Evolutionary conservation across 176 grass and related monocot genomes (phyloP), one percentile per base, ranked within the genome.

Genomic region (Hsuehochloa calcarea): DNA sequence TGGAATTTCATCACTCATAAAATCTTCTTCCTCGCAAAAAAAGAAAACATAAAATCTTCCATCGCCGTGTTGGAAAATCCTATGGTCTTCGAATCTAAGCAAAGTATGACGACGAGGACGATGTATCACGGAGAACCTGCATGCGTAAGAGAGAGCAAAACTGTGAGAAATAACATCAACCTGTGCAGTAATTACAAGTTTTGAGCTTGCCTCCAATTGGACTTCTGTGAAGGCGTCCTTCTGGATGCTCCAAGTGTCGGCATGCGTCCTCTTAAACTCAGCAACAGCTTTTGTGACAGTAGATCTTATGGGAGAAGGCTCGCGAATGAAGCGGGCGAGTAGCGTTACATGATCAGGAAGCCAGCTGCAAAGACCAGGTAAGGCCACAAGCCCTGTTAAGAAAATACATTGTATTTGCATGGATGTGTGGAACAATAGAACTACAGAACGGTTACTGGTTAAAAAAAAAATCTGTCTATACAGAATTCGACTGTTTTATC

Each of bases 211-310:
- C 96, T 98, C 93, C 29, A 98, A 50, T 80, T 98, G 86, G 38
- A 95, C 96, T 80, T 98, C 96, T 13, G 89, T 93, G 81, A 98
- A 95, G 9, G 89, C 82, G 10, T 92, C 93, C 88, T 95, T 94
- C 68, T 98, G 96, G 71, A 95, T 92, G 85, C 80, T 94, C 96
- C 96, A 98, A 47, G 93, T 95, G 68, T 98, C 96, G 10, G 96
- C 96, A 37, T 98, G 96, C 2, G 96, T 98, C 29, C 96, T 90
- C 81, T 91, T 89, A 63, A 98, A 98, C 65, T 98, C 96, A 6
- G 96, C 96, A 8, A 98, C 93, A 12, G 96, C 93, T 90, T 98
- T 98, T 26, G 93, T 94, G 46, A 98, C 91, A 0, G 96, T 94
- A 65, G 93, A 95, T 92, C 81, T 98, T 50, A 95, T 29, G 16